These are phyloP conservation scores for Suillus fuscotomentosus DNA, from an alignment of 768 basidiomycete species.

Conservation along the genomic window DNA sequence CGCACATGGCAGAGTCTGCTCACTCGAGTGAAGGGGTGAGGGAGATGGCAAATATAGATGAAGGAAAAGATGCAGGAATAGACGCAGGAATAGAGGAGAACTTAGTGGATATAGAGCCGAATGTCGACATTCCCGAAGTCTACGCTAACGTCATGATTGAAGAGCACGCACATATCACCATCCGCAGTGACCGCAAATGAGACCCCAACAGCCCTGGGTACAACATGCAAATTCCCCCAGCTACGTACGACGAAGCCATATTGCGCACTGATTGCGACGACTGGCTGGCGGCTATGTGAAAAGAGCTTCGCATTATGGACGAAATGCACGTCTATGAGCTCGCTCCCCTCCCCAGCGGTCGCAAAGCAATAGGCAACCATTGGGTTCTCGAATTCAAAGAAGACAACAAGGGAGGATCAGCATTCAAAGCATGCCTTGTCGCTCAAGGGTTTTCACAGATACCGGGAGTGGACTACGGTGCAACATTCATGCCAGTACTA, in stretches of 20 bases:
- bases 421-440: neutral
- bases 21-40: too few species aligned
- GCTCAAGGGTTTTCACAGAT: slow-evolving; percentile 21
- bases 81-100: too few species aligned
- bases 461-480: slow-evolving; percentile 32
- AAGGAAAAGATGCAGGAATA: too few species aligned
- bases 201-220: too few species aligned
- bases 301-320: neutral
- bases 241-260: neutral
- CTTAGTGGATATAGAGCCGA: too few species aligned
- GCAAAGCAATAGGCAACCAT: neutral
- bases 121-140: neutral
- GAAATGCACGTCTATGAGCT: neutral
- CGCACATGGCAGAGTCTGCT: too few species aligned
- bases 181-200: too few species aligned
- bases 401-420: neutral
- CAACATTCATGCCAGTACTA: slow-evolving; percentile 22
- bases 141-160: too few species aligned
- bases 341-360: neutral
- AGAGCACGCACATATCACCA: too few species aligned
- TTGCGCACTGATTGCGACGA: neutral
- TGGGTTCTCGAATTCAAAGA: slow-evolving; percentile 3
- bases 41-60: too few species aligned
- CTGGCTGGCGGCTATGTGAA: neutral
- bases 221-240: too few species aligned